phyloP scores from a whole-genome alignment of 2,329 filamentous ascomycete genomes.

The Penicillium sclerotiorum region DNA sequence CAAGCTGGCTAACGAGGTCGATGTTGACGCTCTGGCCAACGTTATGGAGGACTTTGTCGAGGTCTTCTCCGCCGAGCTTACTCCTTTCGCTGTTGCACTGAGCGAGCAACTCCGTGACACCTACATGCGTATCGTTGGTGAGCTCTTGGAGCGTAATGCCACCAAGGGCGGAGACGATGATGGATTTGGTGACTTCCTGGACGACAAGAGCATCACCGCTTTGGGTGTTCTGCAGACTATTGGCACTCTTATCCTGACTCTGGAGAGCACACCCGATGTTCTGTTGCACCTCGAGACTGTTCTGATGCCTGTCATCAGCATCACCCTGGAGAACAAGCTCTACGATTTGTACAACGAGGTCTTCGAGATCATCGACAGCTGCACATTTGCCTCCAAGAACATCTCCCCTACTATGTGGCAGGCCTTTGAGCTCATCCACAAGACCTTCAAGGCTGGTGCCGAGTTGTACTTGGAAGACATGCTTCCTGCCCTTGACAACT shows the following conservation, averaged over 20 bases:
- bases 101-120: slow-evolving; percentile 96
- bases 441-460: slow-evolving; percentile 94
- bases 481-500: slow-evolving; percentile 97
- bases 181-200: slow-evolving; percentile 84
- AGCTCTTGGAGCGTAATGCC: slow-evolving; percentile 82
- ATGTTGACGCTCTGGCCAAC: slow-evolving; percentile 94
- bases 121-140: slow-evolving; percentile 88
- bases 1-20: slow-evolving; percentile 95
- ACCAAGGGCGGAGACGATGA: slow-evolving; percentile 76
- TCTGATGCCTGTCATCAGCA: slow-evolving; percentile 93
- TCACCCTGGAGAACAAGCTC: slow-evolving; percentile 96
- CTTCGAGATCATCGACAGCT: slow-evolving; percentile 99
- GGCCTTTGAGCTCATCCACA: slow-evolving; percentile 94
- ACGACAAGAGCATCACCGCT: slow-evolving; percentile 98
- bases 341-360: slow-evolving; percentile 98
- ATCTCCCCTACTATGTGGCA: slow-evolving; percentile 99
- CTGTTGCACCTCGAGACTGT: slow-evolving; percentile 92
- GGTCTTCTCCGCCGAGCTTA: slow-evolving; percentile 95
- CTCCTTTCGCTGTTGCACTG: slow-evolving; percentile 92
- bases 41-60: slow-evolving; percentile 99
- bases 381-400: slow-evolving; percentile 93
- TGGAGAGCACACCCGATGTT: slow-evolving; percentile 96
- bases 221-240: slow-evolving; percentile 96
- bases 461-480: slow-evolving; percentile 98
- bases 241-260: slow-evolving; percentile 90